Percentiles rank a stretch among this genome's conserved stretches.
Conservation (phyloP, 257 asterid genomes). For the Parsonsia alboflavescens region DNA sequence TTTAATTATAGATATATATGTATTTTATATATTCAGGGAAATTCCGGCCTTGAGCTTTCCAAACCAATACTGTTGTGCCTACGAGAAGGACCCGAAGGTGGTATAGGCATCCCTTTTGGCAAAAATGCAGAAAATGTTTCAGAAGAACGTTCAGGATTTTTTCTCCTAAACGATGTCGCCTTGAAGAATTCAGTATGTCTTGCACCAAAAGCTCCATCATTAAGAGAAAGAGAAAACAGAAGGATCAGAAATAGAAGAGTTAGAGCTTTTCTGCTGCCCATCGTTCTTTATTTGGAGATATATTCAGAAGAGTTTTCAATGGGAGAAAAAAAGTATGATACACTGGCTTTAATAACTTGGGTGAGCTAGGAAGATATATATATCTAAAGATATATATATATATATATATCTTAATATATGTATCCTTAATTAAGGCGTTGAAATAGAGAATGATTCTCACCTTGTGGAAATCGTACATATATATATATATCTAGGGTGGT, state of each 20-base stretch:
- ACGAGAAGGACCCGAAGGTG: conserved; percentile 70
- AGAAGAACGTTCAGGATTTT: conserved; percentile 12
- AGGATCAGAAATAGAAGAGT: conserved; percentile 24
- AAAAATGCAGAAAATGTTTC: conserved; percentile 37
- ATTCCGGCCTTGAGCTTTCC: conserved; percentile 12
- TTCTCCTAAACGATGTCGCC: conserved; percentile 24
- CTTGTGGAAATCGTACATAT: background rate
- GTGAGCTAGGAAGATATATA: no score
- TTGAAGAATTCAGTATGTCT: conserved; percentile 47
- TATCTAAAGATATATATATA: no score
- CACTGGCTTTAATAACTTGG: no score
- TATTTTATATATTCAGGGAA: conserved; percentile 25
- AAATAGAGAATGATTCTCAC: background rate
- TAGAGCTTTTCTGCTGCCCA: conserved; percentile 32
- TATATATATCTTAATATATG: no score
- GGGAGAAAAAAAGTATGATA: no score
- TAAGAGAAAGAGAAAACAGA: conserved; percentile 13
- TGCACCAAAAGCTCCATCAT: conserved; percentile 32
- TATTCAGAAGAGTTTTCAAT: conserved; percentile 7
- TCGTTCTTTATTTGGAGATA: no score
- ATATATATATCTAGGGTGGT: background rate
- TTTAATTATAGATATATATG: background rate
- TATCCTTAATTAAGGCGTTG: background rate
- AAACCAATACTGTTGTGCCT: conserved; percentile 56
- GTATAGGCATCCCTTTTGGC: conserved; percentile 70